Conservation (phyloP, 352 stramenopile species). For the Globisporangium yorkense region DNA sequence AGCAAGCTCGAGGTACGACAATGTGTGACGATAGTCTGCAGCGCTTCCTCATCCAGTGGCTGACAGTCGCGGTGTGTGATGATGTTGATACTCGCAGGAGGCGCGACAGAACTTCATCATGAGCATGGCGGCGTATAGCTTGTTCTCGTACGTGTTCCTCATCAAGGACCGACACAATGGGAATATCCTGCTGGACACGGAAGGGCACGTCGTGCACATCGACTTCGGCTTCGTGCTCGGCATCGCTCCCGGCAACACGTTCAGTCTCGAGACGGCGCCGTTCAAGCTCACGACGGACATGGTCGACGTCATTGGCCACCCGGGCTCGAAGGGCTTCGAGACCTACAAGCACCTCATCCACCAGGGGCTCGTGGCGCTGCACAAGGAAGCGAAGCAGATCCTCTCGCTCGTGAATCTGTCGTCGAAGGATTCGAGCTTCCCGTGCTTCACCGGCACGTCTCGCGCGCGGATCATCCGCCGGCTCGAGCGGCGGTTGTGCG, state of each 20-base stretch:
- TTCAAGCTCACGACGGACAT: conserved; percentile 99
- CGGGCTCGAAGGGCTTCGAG: conserved; percentile 72
- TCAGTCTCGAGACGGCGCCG: conserved; percentile 94
- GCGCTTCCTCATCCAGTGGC: too few relatives aligned
- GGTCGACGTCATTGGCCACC: conserved; percentile 90
- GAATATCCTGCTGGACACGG: conserved; percentile 96
- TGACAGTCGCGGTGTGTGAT: background rate
- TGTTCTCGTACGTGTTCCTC: conserved; percentile 96
- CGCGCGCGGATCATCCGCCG: conserved; percentile 36
- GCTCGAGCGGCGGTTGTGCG: conserved; percentile 51
- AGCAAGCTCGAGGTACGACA: conserved; percentile 28
- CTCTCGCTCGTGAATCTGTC: conserved; percentile 89
- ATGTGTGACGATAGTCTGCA: background rate
- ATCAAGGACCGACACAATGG: conserved; percentile 98
- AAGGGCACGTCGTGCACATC: conserved; percentile 96
- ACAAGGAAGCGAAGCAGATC: conserved; percentile 90
- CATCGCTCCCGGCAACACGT: conserved; percentile 95
- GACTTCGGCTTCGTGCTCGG: conserved; percentile 99
- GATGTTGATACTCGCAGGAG: conserved; percentile 31
- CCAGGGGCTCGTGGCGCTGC: conserved; percentile 92
- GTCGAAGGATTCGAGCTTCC: conserved; percentile 89
- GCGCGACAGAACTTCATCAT: conserved; percentile 93
- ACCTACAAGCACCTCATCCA: conserved; percentile 91
- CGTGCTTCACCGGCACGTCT: conserved; percentile 81
- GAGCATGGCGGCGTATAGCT: conserved; percentile 93